Conservation (phyloP, 495 filamentous ascomycete genomes). For the Neurospora sp. region DNA sequence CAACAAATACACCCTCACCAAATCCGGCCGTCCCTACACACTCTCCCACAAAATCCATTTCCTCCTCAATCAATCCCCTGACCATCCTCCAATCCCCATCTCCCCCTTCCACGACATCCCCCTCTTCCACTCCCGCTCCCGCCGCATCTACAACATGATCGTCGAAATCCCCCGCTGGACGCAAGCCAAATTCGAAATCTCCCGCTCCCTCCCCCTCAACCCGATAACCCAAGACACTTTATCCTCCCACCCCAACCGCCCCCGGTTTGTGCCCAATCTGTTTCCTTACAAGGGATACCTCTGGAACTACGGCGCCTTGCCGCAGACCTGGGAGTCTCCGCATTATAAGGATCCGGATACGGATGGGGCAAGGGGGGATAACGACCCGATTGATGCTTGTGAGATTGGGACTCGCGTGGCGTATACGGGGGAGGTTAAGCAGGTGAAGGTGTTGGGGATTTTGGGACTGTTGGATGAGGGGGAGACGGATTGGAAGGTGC, state of each 20-base stretch:
- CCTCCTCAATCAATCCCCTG: not conserved
- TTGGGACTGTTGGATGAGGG: conserved; percentile 24
- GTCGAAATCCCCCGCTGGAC: conserved; percentile 23
- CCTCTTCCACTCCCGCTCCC: not conserved
- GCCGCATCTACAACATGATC: conserved; percentile 17
- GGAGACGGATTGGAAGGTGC: conserved; percentile 29
- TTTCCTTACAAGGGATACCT: conserved; percentile 20
- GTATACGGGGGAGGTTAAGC: conserved; percentile 8
- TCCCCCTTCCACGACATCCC: conserved; percentile 5
- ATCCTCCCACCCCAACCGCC: too few relatives aligned
- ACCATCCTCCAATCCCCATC: not conserved
- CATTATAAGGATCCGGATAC: too few relatives aligned
- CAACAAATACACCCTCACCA: not conserved
- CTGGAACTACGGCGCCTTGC: conserved; percentile 21
- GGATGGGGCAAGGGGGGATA: conserved; percentile 5
- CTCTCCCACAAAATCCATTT: not conserved
- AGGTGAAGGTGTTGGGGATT: conserved; percentile 21
- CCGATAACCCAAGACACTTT: conserved; percentile 15
- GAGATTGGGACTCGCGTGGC: conserved; percentile 8
- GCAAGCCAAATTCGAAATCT: conserved; percentile 21
- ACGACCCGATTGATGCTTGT: conserved; percentile 18
- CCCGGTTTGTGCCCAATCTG: conserved; percentile 11
- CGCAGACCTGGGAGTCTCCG: conserved; percentile 19
- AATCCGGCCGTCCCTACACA: not conserved
- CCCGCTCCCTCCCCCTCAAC: conserved; percentile 8